These are phyloP conservation scores for Diaporthe vaccinii DNA, from an alignment of 2,329 filamentous ascomycete species.

Conservation along the genomic window DNA sequence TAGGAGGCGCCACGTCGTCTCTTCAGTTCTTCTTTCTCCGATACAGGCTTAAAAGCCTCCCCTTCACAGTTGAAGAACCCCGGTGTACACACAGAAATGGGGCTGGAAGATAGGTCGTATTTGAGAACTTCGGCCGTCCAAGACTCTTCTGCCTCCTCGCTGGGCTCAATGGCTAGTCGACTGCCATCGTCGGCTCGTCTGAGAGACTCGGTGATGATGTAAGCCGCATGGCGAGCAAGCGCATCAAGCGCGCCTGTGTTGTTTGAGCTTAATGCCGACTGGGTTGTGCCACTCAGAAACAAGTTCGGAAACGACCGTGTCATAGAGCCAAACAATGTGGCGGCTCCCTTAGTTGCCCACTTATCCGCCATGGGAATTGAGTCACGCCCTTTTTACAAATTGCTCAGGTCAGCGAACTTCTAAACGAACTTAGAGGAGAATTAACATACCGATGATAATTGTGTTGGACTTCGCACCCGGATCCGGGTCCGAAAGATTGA, in stretches of 20 bases:
- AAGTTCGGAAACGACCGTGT: constrained; percentile 44
- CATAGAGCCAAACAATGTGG: constrained; percentile 42
- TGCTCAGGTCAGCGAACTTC: not conserved
- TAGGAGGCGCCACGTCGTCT: not conserved
- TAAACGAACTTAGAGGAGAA: too few relatives aligned
- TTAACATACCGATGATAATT: constrained; percentile 15
- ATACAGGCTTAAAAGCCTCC: constrained; percentile 23
- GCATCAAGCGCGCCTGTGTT: constrained; percentile 49
- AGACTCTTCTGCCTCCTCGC: constrained; percentile 37
- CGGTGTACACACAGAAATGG: constrained; percentile 39
- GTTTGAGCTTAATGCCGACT: constrained; percentile 38
- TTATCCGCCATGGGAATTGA: constrained; percentile 41
- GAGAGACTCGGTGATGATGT: constrained; percentile 28
- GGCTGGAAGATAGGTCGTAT: constrained; percentile 11
- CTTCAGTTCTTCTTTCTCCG: constrained; percentile 15
- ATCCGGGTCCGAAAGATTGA: constrained; percentile 24
- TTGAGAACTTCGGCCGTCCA: constrained; percentile 33
- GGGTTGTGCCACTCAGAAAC: constrained; percentile 39
- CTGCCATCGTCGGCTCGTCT: constrained; percentile 6
- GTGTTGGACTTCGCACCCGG: constrained; percentile 40
- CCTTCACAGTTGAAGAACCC: constrained; percentile 40
- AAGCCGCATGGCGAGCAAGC: constrained; percentile 51
- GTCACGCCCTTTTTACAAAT: constrained; percentile 34
- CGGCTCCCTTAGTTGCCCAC: constrained; percentile 35
- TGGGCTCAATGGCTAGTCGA: constrained; percentile 35